These are phyloP conservation scores for Cynanchum wilfordii DNA, from an alignment of 257 asterid species.

Conservation along the genomic window DNA sequence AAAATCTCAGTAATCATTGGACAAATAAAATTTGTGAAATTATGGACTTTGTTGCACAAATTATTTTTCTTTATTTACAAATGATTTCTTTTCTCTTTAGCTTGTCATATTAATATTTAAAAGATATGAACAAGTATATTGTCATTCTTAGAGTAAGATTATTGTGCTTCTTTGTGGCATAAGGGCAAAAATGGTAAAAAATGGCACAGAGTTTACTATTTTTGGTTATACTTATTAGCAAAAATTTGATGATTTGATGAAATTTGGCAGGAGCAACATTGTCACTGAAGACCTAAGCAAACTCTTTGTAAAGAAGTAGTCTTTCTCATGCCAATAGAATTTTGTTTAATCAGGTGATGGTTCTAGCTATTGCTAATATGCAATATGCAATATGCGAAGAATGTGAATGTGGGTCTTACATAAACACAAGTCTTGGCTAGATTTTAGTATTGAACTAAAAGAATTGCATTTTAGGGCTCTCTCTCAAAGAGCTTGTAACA, in stretches of 20 bases:
- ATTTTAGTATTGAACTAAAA: background rate
- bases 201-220: background rate
- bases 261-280: conserved; percentile 70
- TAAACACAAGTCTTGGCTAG: background rate
- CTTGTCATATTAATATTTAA: background rate
- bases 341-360: background rate
- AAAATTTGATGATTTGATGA: conserved; percentile 6
- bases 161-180: background rate
- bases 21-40: background rate
- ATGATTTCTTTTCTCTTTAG: background rate
- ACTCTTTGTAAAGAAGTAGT: conserved; percentile 56
- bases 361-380: background rate
- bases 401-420: background rate
- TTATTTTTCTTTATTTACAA: background rate
- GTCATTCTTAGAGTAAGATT: background rate
- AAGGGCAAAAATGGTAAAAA: background rate
- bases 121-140: background rate
- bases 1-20: background rate
- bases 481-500: background rate
- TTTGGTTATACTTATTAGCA: conserved; percentile 2
- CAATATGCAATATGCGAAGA: background rate
- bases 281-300: conserved; percentile 86
- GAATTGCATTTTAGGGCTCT: background rate
- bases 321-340: conserved; percentile 31
- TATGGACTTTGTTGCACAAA: background rate